phyloP scores from a whole-genome alignment of 2,329 filamentous ascomycete genomes.

The Lasiodiplodia gonubiensis region DNA sequence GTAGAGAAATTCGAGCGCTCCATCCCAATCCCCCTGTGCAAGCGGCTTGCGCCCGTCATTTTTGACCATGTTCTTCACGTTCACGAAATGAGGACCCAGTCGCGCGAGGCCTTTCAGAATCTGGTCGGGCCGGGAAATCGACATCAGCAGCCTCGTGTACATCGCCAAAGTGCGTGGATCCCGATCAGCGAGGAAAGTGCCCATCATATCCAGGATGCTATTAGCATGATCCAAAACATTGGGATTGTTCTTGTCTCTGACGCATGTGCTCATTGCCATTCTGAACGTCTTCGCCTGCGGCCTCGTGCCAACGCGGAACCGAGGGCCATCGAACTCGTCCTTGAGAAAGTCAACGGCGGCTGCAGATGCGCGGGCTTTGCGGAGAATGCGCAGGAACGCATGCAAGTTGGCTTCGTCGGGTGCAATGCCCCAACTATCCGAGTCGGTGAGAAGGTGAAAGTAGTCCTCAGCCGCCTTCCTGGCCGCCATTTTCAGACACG shows the following conservation, averaged over 20 bases:
- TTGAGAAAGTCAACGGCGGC: slow-evolving; percentile 65
- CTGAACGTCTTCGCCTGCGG: slow-evolving; percentile 61
- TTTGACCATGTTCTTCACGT: slow-evolving; percentile 8
- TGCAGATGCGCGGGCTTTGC: slow-evolving; percentile 68
- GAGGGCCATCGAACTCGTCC: slow-evolving; percentile 42
- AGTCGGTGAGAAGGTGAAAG: slow-evolving; percentile 73
- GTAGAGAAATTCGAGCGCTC: background rate
- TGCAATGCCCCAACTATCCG: slow-evolving; percentile 60
- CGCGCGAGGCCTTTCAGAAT: background rate
- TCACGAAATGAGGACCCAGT: background rate
- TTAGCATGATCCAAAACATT: slow-evolving; percentile 70
- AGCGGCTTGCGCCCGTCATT: background rate
- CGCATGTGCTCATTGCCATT: slow-evolving; percentile 75
- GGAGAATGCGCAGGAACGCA: slow-evolving; percentile 70
- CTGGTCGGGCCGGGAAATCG: background rate
- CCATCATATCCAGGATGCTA: slow-evolving; percentile 58
- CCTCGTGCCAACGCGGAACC: slow-evolving; percentile 36
- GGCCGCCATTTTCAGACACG: slow-evolving; percentile 65
- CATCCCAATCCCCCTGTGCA: background rate
- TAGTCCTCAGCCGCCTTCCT: slow-evolving; percentile 72
- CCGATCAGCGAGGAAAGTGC: background rate
- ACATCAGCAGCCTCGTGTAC: background rate
- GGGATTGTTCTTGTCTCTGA: slow-evolving; percentile 77
- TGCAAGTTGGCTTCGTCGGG: slow-evolving; percentile 77
- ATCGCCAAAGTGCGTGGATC: slow-evolving; percentile 6